These are phyloP conservation scores for Saturnispora quitensis DNA, from an alignment of 805 yeast species.

Conservation along the genomic window DNA sequence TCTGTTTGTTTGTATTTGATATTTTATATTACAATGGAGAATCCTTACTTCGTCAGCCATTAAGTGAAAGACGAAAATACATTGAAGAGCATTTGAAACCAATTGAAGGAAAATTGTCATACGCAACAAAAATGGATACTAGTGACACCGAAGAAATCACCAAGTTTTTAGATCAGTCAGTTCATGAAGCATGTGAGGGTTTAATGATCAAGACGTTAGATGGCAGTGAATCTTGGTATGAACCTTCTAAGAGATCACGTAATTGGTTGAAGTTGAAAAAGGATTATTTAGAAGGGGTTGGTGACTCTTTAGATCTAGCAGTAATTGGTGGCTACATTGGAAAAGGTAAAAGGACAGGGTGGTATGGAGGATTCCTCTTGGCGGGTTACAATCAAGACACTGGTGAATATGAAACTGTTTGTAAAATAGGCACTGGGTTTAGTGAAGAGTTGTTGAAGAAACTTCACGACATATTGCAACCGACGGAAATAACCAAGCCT, in stretches of 20 bases:
- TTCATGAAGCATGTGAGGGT: conserved; percentile 88
- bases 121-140: conserved; percentile 68
- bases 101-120: conserved; percentile 70
- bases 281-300: conserved; percentile 90
- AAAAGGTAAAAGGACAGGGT: conserved; percentile 88
- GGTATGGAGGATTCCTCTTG: conserved; percentile 87
- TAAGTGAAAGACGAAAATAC: conserved; percentile 59
- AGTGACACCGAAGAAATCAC: conserved; percentile 69
- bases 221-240: conserved; percentile 74
- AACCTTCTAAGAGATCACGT: conserved; percentile 89
- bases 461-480: conserved; percentile 51
- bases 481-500: conserved; percentile 49
- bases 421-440: conserved; percentile 97
- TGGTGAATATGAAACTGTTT: conserved; percentile 89
- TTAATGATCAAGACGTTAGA: conserved; percentile 87
- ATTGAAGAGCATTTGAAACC: conserved; percentile 47
- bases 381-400: conserved; percentile 87
- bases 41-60: conserved; percentile 55
- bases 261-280: conserved; percentile 95
- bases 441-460: conserved; percentile 70
- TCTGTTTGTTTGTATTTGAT: conserved; percentile 90
- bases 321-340: conserved; percentile 94
- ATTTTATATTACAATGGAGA: conserved; percentile 66
- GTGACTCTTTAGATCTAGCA: conserved; percentile 88
- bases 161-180: conserved; percentile 76